These are phyloP conservation scores for Kwoniella dejecticola DNA, from an alignment of 768 basidiomycete species.

Conservation along the genomic window DNA sequence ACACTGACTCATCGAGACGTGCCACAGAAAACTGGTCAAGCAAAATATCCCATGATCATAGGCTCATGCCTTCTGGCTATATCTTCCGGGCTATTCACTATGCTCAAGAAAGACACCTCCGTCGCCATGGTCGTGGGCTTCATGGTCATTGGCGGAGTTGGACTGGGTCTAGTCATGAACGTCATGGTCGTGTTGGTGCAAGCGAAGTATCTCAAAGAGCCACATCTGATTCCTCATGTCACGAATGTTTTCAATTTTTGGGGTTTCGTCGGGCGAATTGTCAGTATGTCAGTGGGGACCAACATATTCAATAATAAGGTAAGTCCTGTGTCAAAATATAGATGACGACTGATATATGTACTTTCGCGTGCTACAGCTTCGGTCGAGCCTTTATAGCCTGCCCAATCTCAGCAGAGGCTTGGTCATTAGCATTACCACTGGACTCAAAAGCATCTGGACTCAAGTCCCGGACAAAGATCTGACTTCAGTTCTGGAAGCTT, in stretches of 20 bases:
- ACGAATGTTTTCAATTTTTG: conserved; percentile 22
- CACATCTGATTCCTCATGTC: conserved; percentile 25
- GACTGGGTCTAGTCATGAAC: conserved; percentile 37
- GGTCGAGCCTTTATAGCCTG: conserved; percentile 11
- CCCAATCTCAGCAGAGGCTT: conserved; percentile 9
- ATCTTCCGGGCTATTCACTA: conserved; percentile 33
- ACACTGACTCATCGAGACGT: too few species aligned
- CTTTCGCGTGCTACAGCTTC: conserved; percentile 17
- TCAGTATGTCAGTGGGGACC: conserved; percentile 40
- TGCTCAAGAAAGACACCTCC: conserved; percentile 16
- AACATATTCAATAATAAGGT: conserved; percentile 47
- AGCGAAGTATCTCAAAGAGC: conserved; percentile 31
- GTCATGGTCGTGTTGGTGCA: conserved; percentile 32
- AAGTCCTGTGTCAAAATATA: background rate
- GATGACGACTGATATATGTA: too few species aligned
- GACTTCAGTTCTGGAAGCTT: conserved; percentile 15
- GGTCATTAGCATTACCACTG: background rate
- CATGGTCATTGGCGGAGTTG: conserved; percentile 34
- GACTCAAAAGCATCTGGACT: conserved; percentile 26
- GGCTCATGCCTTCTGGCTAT: conserved; percentile 24
- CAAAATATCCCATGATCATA: conserved; percentile 27
- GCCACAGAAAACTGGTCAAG: conserved; percentile 31
- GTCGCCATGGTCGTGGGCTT: conserved; percentile 31
- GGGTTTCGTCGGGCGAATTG: conserved; percentile 35
- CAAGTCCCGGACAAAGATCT: conserved; percentile 1